Percentiles rank a stretch among this genome's conserved stretches.
Evolutionary conservation across 495 filamentous ascomycete species (phyloP).

Genomic region (Barbatosphaeria neglecta): DNA sequence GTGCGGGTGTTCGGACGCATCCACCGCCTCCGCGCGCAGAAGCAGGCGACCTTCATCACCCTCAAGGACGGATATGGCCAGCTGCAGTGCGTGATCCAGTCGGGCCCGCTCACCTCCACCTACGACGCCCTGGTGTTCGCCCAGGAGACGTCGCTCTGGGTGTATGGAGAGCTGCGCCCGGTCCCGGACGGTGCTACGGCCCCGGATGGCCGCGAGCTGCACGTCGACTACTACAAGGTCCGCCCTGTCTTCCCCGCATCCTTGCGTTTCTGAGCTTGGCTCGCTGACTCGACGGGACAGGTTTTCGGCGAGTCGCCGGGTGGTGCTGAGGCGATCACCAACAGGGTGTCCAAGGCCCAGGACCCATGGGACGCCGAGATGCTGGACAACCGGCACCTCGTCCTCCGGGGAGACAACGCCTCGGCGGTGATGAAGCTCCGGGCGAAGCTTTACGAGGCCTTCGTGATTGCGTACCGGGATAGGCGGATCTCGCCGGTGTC

Average conservation of each 20-base stretch:
- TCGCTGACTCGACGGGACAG: not conserved
- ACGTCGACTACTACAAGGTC: constrained; percentile 80
- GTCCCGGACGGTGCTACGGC: constrained; percentile 71
- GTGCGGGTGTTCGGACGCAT: constrained; percentile 80
- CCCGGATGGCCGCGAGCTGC: constrained; percentile 79
- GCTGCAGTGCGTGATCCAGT: constrained; percentile 71
- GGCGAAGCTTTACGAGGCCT: constrained; percentile 70
- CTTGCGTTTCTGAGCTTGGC: too few relatives aligned
- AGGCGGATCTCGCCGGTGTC: constrained; percentile 73
- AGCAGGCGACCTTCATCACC: constrained; percentile 78
- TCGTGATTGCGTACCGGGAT: constrained; percentile 70
- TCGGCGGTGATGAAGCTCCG: constrained; percentile 89
- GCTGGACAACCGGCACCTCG: constrained; percentile 84
- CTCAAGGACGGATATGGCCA: constrained; percentile 82
- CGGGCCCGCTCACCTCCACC: constrained; percentile 75
- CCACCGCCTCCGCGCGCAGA: constrained; percentile 73
- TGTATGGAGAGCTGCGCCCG: constrained; percentile 80
- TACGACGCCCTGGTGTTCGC: constrained; percentile 87
- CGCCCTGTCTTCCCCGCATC: not conserved
- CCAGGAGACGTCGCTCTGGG: constrained; percentile 74
- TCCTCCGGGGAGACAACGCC: constrained; percentile 78
- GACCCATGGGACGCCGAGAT: constrained; percentile 59
- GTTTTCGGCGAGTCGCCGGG: constrained; percentile 73
- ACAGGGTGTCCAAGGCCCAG: constrained; percentile 68
- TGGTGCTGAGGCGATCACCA: constrained; percentile 89